Conservation (phyloP, 2,329 filamentous ascomycete genomes). For the Penicillium polonicum region DNA sequence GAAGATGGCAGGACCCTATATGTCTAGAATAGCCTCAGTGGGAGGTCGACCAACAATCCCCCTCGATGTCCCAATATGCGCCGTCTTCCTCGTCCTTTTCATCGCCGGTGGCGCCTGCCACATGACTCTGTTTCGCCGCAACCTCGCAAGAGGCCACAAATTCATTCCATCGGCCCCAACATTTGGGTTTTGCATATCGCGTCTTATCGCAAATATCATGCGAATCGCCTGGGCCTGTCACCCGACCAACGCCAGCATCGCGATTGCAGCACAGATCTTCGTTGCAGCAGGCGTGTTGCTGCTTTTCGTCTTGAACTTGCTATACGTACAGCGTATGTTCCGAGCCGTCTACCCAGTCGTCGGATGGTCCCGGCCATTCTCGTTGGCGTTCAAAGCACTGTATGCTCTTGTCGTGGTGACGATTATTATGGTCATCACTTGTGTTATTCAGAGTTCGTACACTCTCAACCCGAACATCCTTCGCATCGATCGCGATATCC, state of each 20-base stretch:
- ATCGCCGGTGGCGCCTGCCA: slow-evolving; percentile 43
- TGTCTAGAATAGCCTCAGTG: slow-evolving; percentile 30
- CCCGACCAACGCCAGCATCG: slow-evolving; percentile 46
- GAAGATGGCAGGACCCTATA: slow-evolving; percentile 31
- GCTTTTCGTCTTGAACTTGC: slow-evolving; percentile 73
- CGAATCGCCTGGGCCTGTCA: slow-evolving; percentile 57
- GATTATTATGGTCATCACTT: slow-evolving; percentile 65
- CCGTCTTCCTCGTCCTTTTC: slow-evolving; percentile 59
- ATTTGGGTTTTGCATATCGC: slow-evolving; percentile 53
- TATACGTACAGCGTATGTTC: slow-evolving; percentile 73
- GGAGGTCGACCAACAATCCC: slow-evolving; percentile 53
- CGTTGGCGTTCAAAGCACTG: slow-evolving; percentile 56
- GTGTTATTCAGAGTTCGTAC: slow-evolving; percentile 65
- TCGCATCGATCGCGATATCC: slow-evolving; percentile 59
- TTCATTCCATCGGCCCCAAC: slow-evolving; percentile 49
- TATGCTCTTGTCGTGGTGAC: slow-evolving; percentile 59
- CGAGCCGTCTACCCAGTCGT: slow-evolving; percentile 68
- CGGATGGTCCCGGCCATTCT: slow-evolving; percentile 64
- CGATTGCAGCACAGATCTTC: slow-evolving; percentile 64
- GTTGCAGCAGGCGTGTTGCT: slow-evolving; percentile 72
- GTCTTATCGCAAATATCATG: slow-evolving; percentile 49
- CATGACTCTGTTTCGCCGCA: slow-evolving; percentile 48
- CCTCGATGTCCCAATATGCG: slow-evolving; percentile 65
- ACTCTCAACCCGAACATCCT: slow-evolving; percentile 56
- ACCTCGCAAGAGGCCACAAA: slow-evolving; percentile 46